phyloP scores from a whole-genome alignment of 148 eudicot species.

The Amaranthus cruentus region DNA sequence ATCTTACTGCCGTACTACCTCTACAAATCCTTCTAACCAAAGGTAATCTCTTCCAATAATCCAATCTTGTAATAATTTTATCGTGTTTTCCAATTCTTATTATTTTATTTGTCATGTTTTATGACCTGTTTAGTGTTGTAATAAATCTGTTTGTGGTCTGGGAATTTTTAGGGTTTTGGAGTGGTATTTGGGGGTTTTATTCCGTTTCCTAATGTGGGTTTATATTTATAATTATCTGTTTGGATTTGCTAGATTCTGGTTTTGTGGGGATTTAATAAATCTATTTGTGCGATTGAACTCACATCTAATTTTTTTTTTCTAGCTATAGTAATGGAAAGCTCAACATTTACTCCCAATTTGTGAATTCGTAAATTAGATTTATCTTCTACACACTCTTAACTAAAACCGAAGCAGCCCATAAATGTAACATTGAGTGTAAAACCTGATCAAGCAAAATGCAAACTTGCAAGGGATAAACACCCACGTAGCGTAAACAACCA shows the following conservation, averaged over 20 bases:
- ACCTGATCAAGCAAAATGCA: no score
- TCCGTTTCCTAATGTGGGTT: neutral
- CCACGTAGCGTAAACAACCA: no score
- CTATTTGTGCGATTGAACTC: no score
- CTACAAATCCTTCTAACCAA: conserved; percentile 9
- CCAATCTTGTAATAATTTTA: neutral
- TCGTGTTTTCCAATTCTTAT: neutral
- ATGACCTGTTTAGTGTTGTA: conserved; percentile 8
- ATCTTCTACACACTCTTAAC: no score
- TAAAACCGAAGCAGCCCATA: no score
- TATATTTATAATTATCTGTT: neutral
- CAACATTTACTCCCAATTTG: no score
- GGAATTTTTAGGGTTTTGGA: conserved; percentile 10
- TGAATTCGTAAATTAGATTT: no score
- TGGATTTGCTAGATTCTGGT: neutral
- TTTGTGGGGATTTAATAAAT: neutral
- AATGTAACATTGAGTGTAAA: no score
- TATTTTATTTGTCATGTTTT: neutral
- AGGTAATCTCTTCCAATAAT: conserved; percentile 5
- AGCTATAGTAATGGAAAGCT: no score
- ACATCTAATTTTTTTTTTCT: no score
- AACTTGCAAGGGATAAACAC: no score
- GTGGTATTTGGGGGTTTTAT: neutral
- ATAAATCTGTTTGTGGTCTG: neutral
- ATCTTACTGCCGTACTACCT: neutral